Conservation (phyloP, 257 asterid species). For the Voacanga thouarsii region DNA sequence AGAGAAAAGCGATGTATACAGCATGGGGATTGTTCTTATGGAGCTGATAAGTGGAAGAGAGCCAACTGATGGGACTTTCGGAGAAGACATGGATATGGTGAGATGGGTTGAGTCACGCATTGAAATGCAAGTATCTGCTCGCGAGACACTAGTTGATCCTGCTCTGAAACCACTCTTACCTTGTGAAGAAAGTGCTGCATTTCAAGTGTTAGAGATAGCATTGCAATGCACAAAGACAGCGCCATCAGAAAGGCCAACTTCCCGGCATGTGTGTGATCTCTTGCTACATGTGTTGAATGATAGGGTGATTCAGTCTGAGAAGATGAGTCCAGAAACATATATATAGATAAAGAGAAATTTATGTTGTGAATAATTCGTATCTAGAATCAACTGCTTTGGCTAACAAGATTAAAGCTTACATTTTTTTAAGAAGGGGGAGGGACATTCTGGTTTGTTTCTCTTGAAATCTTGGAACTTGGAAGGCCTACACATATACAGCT, state of each 20-base stretch:
- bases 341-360: neutral
- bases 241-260: conserved; percentile 81
- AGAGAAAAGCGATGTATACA: conserved; percentile 87
- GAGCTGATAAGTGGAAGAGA: conserved; percentile 83
- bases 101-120: conserved; percentile 70
- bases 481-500: neutral
- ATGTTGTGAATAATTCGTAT: conserved; percentile 1
- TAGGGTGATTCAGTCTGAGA: conserved; percentile 39
- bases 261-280: conserved; percentile 61
- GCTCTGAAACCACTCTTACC: conserved; percentile 58
- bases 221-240: conserved; percentile 81
- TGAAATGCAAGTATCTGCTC: conserved; percentile 43
- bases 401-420: neutral
- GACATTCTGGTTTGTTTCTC: neutral
- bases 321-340: conserved; percentile 45
- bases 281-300: conserved; percentile 55
- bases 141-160: conserved; percentile 66
- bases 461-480: neutral
- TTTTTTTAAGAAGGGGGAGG: neutral
- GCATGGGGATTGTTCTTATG: conserved; percentile 95
- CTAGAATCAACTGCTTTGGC: neutral
- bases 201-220: conserved; percentile 75
- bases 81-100: conserved; percentile 70
- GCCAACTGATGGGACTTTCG: conserved; percentile 82
- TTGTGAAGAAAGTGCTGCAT: conserved; percentile 47